Base-by-base conservation (phyloP, 1,284 basidiomycete genomes). In the Austroboletus niveus region DNA sequence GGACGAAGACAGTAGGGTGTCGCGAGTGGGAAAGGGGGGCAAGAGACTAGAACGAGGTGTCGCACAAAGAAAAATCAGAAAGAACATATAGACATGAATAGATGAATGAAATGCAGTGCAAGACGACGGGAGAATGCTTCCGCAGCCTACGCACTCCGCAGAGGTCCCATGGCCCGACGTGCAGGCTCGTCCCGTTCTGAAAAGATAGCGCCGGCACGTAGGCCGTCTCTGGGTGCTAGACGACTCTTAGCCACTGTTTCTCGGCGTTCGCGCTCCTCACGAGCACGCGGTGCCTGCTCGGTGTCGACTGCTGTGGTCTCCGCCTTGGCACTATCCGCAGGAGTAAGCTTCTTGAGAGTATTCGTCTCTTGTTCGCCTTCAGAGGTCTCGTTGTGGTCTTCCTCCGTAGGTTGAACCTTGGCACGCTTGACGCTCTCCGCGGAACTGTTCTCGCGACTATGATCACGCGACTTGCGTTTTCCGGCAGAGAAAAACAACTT, bases 101-200 rank as follows among this genome's bases (percentile, higher is more conserved):
- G 50, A 49, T 42, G 36, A 43, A 51, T 24, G 10, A 44, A 42
- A 42, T 24, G 20, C 50, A 53, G 40, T 35, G 41, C 17, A 45
- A n/a, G 30, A 42, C 14, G 9, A 43, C 6, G 12, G 11, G 11
- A 20, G 24, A 24, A 24, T 14, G 3, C 5, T 5, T 35, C 20
- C 14, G 17, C 9, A 46, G 20, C 43, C 27, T 61, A 65, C 45
- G 56, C 43, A 17, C 53, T 57, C 31, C 68, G 66, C 38, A 47
- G 43, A 15, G 65, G 65, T 4, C 65, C 68, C 51, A 68, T 53
- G 14, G 65, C 65, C 20, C 65, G 47, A 22, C 67, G 62, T 10
- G 50, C 57, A 24, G 69, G 65, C 32, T 65, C 64, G 32, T 69
- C 68, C 38, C 60, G 60, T 35, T 70, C 67, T 0, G 54, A 12